These are phyloP conservation scores for Pythium pyrilobum DNA, from an alignment of 352 stramenopile genomes.

Conservation along the genomic window DNA sequence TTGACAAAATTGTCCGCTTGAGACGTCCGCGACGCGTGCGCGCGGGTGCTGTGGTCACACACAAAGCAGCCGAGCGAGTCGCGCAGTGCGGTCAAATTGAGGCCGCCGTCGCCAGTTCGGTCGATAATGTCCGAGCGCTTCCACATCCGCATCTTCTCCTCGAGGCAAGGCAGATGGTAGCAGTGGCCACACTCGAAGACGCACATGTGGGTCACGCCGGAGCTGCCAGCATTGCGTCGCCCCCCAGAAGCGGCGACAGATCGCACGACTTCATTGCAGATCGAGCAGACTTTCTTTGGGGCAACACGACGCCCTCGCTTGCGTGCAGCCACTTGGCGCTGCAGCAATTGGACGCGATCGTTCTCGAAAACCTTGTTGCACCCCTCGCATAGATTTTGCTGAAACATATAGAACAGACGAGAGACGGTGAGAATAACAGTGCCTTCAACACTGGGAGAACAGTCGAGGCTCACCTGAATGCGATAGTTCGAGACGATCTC, in stretches of 20 bases:
- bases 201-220: constrained; percentile 49
- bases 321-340: constrained; percentile 54
- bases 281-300: constrained; percentile 48
- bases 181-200: constrained; percentile 82
- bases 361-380: constrained; percentile 78
- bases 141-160: constrained; percentile 87
- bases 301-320: constrained; percentile 60
- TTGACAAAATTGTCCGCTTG: constrained; percentile 31
- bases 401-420: no score
- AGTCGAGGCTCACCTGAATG: constrained; percentile 54
- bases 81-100: constrained; percentile 31
- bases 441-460: no score
- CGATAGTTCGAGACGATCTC: constrained; percentile 79
- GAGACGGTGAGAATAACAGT: no score
- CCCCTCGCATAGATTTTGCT: constrained; percentile 75
- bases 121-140: constrained; percentile 57
- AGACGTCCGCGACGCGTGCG: constrained; percentile 35
- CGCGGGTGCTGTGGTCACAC: constrained; percentile 72
- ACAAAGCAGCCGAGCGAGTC: constrained; percentile 71
- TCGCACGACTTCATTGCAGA: constrained; percentile 59
- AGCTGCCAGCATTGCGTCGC: neutral
- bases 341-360: constrained; percentile 65
- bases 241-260: constrained; percentile 24
- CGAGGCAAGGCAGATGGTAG: constrained; percentile 74
- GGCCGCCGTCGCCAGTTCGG: constrained; percentile 14